These are phyloP conservation scores for Geotrichum reessii DNA, from an alignment of 1,139 yeast species.

Conservation along the genomic window DNA sequence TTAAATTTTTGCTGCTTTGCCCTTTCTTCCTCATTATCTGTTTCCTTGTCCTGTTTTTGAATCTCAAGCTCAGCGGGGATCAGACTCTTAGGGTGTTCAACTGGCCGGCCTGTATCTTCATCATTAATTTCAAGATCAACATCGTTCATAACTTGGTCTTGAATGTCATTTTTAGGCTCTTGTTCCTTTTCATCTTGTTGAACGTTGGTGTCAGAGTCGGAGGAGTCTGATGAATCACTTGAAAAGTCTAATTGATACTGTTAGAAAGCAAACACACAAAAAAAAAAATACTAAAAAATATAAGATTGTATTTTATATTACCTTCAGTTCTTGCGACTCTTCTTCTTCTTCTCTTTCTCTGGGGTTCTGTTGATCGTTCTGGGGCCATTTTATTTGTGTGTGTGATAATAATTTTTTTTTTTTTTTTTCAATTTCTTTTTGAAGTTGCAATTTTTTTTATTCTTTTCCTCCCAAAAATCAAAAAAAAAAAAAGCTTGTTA, in stretches of 20 bases:
- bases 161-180: neutral
- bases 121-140: constrained; percentile 16
- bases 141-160: constrained; percentile 11
- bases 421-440: neutral
- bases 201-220: constrained; percentile 21
- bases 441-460: neutral
- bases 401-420: neutral
- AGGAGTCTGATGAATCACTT: constrained; percentile 26
- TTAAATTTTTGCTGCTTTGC: constrained; percentile 27
- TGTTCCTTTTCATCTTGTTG: constrained; percentile 1
- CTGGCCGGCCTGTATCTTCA: neutral
- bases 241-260: constrained; percentile 26
- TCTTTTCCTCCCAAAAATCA: neutral
- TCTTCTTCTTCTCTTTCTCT: constrained; percentile 29
- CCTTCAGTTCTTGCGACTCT: constrained; percentile 35
- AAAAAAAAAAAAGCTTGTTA: neutral
- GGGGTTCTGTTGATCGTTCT: constrained; percentile 17
- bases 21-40: constrained; percentile 4
- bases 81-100: constrained; percentile 14
- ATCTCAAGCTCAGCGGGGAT: constrained; percentile 12
- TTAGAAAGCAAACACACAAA: neutral
- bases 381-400: constrained; percentile 14
- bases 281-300: neutral
- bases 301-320: constrained; percentile 14
- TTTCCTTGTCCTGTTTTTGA: neutral